phyloP scores from a whole-genome alignment of 2,329 filamentous ascomycete genomes.

The Colletotrichum tofieldiae region DNA sequence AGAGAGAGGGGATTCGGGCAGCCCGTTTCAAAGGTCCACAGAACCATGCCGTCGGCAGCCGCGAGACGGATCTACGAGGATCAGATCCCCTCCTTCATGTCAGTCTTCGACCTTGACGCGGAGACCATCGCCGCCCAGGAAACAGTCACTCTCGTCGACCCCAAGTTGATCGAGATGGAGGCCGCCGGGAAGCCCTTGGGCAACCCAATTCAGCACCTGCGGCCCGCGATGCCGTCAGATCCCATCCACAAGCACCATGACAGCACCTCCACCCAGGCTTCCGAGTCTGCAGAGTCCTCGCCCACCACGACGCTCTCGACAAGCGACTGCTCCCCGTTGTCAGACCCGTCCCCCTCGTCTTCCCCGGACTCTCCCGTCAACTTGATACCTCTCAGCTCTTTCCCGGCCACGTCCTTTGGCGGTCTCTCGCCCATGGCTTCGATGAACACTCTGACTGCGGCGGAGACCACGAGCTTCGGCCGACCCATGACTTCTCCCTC shows the following conservation, averaged over 20 bases:
- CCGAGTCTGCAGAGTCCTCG: conserved; percentile 92
- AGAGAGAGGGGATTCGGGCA: conserved; percentile 42
- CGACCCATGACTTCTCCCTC: conserved; percentile 79
- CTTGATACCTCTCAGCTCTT: conserved; percentile 79
- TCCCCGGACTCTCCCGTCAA: conserved; percentile 92
- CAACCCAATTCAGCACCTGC: conserved; percentile 56
- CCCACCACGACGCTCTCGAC: conserved; percentile 95
- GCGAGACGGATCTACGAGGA: conserved; percentile 76
- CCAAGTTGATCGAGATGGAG: conserved; percentile 67
- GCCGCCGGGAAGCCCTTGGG: conserved; percentile 54
- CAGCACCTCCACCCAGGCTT: conserved; percentile 83
- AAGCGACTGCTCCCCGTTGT: conserved; percentile 90
- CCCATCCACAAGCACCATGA: conserved; percentile 79
- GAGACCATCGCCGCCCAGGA: conserved; percentile 69
- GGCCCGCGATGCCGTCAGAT: conserved; percentile 60
- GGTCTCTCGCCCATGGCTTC: conserved; percentile 54
- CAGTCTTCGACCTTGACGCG: conserved; percentile 78
- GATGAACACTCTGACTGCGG: conserved; percentile 65
- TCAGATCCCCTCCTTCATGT: conserved; percentile 83
- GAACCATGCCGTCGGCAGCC: conserved; percentile 74
- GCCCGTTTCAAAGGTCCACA: conserved; percentile 39
- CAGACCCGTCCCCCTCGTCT: conserved; percentile 91
- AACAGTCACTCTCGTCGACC: conserved; percentile 69
- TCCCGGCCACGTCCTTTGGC: conserved; percentile 73
- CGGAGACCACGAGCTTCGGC: conserved; percentile 58